Evolutionary conservation across 345 rosid genomes (phyloP), one percentile per base, ranked within the genome.

Genomic region (Acer saccharum): DNA sequence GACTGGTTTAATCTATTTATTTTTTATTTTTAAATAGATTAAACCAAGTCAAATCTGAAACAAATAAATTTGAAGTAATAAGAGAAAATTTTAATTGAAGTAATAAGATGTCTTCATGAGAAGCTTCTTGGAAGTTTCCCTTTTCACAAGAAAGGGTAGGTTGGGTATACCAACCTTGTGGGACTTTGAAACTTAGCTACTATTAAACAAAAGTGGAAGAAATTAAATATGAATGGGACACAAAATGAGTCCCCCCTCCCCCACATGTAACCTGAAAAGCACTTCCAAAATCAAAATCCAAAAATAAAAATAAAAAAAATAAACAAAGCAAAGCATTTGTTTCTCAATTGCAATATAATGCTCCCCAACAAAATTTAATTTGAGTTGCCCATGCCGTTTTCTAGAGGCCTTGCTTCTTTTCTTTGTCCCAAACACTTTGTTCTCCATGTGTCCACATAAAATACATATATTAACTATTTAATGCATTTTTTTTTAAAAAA

Each of bases 371-470:
- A 64, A 58, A 69, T 11, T 66, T 78, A 35, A 35, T 35, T 35
- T 55, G 78, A 54, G 81, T 62, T 79, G 65, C 79, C 68, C 81
- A 43, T 73, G 21, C 25, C n/a, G 6, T 46, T 70, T 74, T 46
- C 44, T 61, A 20, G 50, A n/a, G 62, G 50, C 20, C 46, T 60
- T 29, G 10, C 21, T 20, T 43, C 2, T 7, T 39, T n/a, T 61
- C 18, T n/a, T 50, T 39, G 50, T 61, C 18, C 12, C 74, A 58
- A 20, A 27, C 35, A 10, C 27, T 9, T 9, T 32, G 44, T 44
- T 18, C 3, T 46, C 57, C 77, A 76, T 23, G 23, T 58, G 73
- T 66, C 43, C 65, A 60, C 25, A 6, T 60, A 10, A 60, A 21
- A 60, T 18, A 21, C 64, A 18, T 21, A 18, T 43, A 7, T 43